These are phyloP conservation scores for Cladosporium sp. DNA, from an alignment of 2,329 filamentous ascomycete genomes.

Conservation along the genomic window DNA sequence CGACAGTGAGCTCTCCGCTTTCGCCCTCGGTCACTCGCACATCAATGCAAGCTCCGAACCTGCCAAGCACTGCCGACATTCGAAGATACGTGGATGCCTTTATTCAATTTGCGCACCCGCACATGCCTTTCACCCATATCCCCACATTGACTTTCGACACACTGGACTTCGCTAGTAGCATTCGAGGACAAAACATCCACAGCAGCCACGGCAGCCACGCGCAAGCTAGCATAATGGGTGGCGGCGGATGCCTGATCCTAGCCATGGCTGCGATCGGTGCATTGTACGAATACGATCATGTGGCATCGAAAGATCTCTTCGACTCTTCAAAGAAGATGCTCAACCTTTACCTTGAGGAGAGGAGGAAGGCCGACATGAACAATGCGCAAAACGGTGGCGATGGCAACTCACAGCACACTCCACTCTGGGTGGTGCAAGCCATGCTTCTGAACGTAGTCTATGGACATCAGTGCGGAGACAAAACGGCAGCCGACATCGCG, in stretches of 20 bases:
- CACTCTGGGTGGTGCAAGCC: constrained; percentile 91
- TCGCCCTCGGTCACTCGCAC: constrained; percentile 34
- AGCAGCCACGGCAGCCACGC: constrained; percentile 48
- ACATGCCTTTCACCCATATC: constrained; percentile 90
- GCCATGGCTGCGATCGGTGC: constrained; percentile 86
- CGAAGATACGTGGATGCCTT: constrained; percentile 89
- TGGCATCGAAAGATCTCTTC: constrained; percentile 78
- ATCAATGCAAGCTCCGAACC: constrained; percentile 42
- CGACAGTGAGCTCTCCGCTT: constrained; percentile 51
- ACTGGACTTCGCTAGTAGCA: constrained; percentile 58
- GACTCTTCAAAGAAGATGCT: constrained; percentile 96
- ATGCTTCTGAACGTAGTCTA: constrained; percentile 97
- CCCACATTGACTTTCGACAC: constrained; percentile 88
- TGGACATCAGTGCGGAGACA: constrained; percentile 90
- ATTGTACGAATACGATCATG: constrained; percentile 80
- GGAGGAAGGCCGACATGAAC: constrained; percentile 77
- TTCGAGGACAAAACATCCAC: constrained; percentile 48
- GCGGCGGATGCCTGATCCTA: constrained; percentile 79
- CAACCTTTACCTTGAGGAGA: constrained; percentile 84
- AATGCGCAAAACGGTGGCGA: constrained; percentile 51
- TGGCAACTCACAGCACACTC: constrained; percentile 57
- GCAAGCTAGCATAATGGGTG: constrained; percentile 59
- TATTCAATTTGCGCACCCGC: constrained; percentile 87
- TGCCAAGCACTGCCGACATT: constrained; percentile 80
- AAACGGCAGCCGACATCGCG: constrained; percentile 84